phyloP scores from a whole-genome alignment of 2,329 filamentous ascomycete species.

The Myrmaecium sp. region DNA sequence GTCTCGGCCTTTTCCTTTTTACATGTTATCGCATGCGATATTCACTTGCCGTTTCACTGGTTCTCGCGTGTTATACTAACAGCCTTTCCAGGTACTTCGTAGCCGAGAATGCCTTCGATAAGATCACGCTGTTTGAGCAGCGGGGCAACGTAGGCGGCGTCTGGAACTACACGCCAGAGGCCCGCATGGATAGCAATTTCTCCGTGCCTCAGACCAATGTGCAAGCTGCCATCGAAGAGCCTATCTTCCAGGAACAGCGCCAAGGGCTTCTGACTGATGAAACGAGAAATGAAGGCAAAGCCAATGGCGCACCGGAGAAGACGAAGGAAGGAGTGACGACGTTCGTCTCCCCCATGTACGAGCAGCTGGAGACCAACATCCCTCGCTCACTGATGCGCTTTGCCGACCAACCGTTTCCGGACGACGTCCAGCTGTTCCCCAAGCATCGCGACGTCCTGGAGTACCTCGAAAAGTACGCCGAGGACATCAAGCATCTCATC shows the following conservation, averaged over 20 bases:
- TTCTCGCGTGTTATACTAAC: conserved; percentile 3
- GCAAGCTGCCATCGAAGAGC: conserved; percentile 43
- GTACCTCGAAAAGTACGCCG: conserved; percentile 58
- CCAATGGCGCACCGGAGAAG: conserved; percentile 4
- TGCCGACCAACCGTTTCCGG: conserved; percentile 49
- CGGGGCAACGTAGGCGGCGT: conserved; percentile 60
- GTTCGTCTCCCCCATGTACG: conserved; percentile 75
- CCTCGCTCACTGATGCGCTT: conserved; percentile 67
- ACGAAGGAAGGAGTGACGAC: conserved; percentile 32
- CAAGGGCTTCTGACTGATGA: too few relatives aligned
- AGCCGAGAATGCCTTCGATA: conserved; percentile 52
- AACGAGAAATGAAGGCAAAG: conserved; percentile 1
- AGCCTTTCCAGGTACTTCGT: conserved; percentile 43
- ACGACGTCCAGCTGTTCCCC: conserved; percentile 55
- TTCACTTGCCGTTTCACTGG: conserved; percentile 2
- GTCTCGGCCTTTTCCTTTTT: not conserved
- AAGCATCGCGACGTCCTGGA: conserved; percentile 50
- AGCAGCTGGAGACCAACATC: conserved; percentile 72
- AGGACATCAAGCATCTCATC: conserved; percentile 50
- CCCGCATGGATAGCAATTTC: conserved; percentile 28
- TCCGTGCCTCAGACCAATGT: conserved; percentile 51
- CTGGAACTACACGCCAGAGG: conserved; percentile 58
- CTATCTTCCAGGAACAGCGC: conserved; percentile 24
- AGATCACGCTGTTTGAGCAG: conserved; percentile 69
- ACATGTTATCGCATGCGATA: too few relatives aligned